Percentiles rank a stretch among this genome's conserved stretches.
Evolutionary conservation across 805 yeast genomes (phyloP).

Genomic region (Wickerhamomyces hampshirensis): DNA sequence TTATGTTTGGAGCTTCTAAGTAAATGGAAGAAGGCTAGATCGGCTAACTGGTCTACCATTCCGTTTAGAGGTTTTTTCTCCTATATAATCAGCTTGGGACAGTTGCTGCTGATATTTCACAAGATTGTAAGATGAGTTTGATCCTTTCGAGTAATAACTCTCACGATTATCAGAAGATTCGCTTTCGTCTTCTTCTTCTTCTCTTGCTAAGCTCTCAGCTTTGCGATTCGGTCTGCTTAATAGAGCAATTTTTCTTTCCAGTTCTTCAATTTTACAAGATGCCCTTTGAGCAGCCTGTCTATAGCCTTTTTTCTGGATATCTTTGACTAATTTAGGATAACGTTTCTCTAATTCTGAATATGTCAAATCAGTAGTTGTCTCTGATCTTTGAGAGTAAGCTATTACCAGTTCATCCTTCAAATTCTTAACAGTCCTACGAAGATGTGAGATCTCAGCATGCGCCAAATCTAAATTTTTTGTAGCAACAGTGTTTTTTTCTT

Average conservation of each 20-base stretch:
- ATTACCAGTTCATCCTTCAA: constrained; percentile 4
- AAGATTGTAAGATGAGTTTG: too few relatives aligned
- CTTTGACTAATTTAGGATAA: constrained; percentile 5
- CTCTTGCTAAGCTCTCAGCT: neutral
- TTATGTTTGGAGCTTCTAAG: neutral
- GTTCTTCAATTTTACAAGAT: constrained; percentile 4
- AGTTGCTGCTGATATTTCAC: too few relatives aligned
- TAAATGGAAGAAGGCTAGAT: too few relatives aligned
- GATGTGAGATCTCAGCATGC: constrained; percentile 1
- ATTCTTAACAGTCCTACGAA: constrained; percentile 1
- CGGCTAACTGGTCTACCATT: too few relatives aligned
- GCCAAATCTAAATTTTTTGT: neutral
- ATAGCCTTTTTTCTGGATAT: constrained; percentile 4
- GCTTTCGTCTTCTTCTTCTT: too few relatives aligned
- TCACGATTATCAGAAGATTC: too few relatives aligned
- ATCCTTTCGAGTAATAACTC: too few relatives aligned
- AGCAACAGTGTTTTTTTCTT: constrained; percentile 1
- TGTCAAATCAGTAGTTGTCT: constrained; percentile 1
- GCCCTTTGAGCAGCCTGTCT: constrained; percentile 6
- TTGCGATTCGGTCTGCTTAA: neutral
- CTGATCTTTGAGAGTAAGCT: neutral
- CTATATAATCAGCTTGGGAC: too few relatives aligned
- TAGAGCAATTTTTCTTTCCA: constrained; percentile 2
- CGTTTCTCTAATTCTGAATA: constrained; percentile 7
- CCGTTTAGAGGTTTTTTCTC: too few relatives aligned